These are phyloP conservation scores for Eucalyptus rudis DNA, from an alignment of 345 rosid genomes.

Conservation along the genomic window DNA sequence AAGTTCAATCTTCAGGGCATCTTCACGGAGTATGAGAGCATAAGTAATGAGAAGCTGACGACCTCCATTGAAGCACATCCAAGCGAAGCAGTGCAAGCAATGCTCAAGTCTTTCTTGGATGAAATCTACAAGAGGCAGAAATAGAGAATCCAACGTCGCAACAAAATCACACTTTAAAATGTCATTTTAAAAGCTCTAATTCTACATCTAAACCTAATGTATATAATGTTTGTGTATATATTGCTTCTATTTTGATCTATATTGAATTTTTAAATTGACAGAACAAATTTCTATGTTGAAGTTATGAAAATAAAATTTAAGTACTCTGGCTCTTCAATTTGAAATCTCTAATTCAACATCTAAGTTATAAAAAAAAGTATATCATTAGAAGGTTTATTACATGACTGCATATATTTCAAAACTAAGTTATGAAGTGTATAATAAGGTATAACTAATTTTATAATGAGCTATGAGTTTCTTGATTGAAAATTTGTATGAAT, in stretches of 20 bases:
- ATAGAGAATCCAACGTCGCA: background rate
- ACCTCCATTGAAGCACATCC: constrained; percentile 54
- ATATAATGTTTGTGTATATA: background rate
- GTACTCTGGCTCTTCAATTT: background rate
- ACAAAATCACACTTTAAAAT: background rate
- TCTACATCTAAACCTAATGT: background rate
- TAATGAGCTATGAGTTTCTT: background rate
- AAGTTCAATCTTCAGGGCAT: constrained; percentile 62
- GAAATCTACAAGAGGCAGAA: constrained; percentile 88
- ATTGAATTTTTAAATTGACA: background rate
- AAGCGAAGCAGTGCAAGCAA: constrained; percentile 55
- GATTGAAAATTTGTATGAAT: background rate
- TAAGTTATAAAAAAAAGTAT: background rate
- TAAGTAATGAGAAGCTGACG: constrained; percentile 52
- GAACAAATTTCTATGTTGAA: background rate
- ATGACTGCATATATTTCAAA: background rate
- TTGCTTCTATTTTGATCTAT: background rate
- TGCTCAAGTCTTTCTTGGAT: constrained; percentile 72
- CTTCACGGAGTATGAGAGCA: constrained; percentile 62
- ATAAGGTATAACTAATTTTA: background rate
- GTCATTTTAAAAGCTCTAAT: background rate
- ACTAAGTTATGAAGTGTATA: background rate
- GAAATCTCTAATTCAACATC: background rate
- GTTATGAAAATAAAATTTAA: background rate
- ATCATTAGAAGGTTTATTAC: background rate